These are phyloP conservation scores for Achlya hypogyna DNA, from an alignment of 352 stramenopile genomes.

Conservation along the genomic window DNA sequence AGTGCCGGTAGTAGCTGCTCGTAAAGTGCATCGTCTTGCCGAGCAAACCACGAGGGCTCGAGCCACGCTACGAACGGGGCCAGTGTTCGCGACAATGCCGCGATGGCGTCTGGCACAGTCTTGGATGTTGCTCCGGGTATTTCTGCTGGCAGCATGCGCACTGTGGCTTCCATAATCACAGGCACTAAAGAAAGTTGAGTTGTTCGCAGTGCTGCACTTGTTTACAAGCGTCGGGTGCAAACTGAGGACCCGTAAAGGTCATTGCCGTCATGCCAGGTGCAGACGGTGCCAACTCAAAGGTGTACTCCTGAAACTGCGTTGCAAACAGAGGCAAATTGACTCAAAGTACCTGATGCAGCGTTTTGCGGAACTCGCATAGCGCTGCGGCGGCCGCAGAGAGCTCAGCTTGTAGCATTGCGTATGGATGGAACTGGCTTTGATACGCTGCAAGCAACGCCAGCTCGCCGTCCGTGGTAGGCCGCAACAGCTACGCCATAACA, in stretches of 20 bases:
- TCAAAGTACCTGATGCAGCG: neutral
- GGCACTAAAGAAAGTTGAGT: no score
- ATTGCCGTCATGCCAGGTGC: no score
- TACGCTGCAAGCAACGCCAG: neutral
- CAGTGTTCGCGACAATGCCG: neutral
- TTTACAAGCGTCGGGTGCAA: no score
- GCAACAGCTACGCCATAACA: neutral
- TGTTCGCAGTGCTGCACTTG: no score
- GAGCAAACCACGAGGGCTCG: neutral
- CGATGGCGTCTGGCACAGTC: neutral
- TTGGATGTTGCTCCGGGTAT: neutral
- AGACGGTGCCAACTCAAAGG: no score
- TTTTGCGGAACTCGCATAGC: neutral
- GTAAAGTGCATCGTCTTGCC: neutral
- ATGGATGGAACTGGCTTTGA: slow-evolving; percentile 4
- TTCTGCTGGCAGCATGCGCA: neutral
- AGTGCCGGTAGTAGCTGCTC: neutral
- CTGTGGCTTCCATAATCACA: neutral
- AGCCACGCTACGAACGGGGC: neutral
- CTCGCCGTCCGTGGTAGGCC: no score
- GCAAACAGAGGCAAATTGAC: no score
- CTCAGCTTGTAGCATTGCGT: neutral
- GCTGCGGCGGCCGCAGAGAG: neutral
- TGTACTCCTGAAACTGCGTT: no score
- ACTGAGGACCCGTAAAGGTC: no score